Percentiles rank a stretch among this genome's conserved stretches.
Evolutionary conservation across 202 grass and related monocot species (phyloP).

Genomic region (Digitaria exilis): DNA sequence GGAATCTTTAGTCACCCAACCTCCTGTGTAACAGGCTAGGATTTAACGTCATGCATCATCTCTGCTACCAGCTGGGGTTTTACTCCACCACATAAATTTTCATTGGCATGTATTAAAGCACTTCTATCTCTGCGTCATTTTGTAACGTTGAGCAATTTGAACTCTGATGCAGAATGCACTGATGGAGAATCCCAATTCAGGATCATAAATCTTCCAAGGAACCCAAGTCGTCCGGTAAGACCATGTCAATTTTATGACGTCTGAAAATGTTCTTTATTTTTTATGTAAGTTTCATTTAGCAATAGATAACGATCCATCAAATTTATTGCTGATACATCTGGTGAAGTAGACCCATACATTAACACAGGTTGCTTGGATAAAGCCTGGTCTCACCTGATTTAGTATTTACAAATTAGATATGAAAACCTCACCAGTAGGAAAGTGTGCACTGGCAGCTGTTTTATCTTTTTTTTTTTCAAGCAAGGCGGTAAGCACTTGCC

Average conservation of each 20-base stretch:
- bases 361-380: background rate
- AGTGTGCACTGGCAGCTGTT: background rate
- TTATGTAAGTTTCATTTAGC: background rate
- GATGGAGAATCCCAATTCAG: slow-evolving; percentile 61
- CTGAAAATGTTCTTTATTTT: slow-evolving; percentile 1
- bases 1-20: background rate
- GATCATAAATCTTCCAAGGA: slow-evolving; percentile 70
- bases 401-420: background rate
- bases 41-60: slow-evolving; percentile 10
- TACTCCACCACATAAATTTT: background rate
- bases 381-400: background rate
- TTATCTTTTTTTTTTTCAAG: background rate
- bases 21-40: background rate
- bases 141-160: slow-evolving; percentile 22
- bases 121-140: background rate
- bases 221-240: slow-evolving; percentile 57
- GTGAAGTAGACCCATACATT: too few relatives aligned
- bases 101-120: background rate
- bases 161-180: slow-evolving; percentile 71
- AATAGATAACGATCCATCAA: background rate
- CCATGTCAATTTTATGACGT: background rate
- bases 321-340: background rate
- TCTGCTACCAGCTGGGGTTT: background rate
- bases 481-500: background rate
- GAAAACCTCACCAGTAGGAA: background rate